These are phyloP conservation scores for Trichophyton equinum DNA, from an alignment of 2,329 filamentous ascomycete genomes.

Conservation along the genomic window DNA sequence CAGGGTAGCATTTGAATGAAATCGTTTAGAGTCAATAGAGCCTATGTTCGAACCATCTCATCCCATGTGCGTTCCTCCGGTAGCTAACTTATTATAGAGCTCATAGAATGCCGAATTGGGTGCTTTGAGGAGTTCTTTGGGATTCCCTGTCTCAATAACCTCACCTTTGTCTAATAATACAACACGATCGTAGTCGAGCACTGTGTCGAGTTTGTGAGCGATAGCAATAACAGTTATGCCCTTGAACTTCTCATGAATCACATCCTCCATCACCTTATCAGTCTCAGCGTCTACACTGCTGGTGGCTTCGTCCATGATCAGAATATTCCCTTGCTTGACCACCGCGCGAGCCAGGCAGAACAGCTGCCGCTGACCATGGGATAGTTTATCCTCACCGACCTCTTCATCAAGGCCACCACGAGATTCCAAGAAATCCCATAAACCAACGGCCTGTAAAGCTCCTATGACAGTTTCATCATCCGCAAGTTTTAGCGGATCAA, in stretches of 20 bases:
- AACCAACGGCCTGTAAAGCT: neutral
- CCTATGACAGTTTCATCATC: neutral
- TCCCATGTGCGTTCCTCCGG: neutral
- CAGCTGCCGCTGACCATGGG: slow-evolving; percentile 85
- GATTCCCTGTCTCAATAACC: slow-evolving; percentile 51
- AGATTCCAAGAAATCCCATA: neutral
- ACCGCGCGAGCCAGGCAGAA: slow-evolving; percentile 85
- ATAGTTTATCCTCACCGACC: slow-evolving; percentile 51
- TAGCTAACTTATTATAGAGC: neutral
- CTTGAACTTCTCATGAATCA: slow-evolving; percentile 55
- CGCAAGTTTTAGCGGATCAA: neutral
- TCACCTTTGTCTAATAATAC: slow-evolving; percentile 81
- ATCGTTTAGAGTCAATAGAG: no score
- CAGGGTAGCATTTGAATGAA: neutral
- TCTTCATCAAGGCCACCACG: slow-evolving; percentile 2
- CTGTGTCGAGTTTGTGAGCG: slow-evolving; percentile 94
- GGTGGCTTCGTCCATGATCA: slow-evolving; percentile 92
- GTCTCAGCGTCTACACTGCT: slow-evolving; percentile 59
- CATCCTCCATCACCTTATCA: slow-evolving; percentile 50
- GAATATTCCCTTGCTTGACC: slow-evolving; percentile 86
- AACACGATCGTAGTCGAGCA: slow-evolving; percentile 74
- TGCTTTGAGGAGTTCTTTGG: neutral
- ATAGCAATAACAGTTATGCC: slow-evolving; percentile 97
- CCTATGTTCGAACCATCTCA: neutral
- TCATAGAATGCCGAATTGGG: neutral